Conservation (phyloP, 2,329 filamentous ascomycete genomes). For the Epichloe baconii region DNA sequence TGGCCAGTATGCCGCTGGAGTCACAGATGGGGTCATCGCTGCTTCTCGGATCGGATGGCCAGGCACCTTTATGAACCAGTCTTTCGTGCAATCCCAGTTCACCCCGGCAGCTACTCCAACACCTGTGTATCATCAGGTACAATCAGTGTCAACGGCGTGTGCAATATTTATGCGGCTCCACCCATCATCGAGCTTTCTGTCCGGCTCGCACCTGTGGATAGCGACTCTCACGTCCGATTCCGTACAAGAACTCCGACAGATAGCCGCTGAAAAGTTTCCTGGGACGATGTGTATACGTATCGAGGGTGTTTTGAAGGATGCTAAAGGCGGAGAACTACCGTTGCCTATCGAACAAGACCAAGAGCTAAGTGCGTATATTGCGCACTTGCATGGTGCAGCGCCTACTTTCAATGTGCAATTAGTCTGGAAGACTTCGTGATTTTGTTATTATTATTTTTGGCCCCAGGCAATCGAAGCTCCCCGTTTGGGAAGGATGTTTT, state of each 20-base stretch:
- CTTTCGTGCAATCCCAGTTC: slow-evolving; percentile 19
- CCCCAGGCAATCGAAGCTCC: neutral
- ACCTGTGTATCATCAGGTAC: slow-evolving; percentile 13
- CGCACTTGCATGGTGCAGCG: slow-evolving; percentile 39
- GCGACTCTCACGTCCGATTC: slow-evolving; percentile 45
- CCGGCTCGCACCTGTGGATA: slow-evolving; percentile 48
- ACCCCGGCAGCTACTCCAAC: slow-evolving; percentile 11
- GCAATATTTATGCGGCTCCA: slow-evolving; percentile 60
- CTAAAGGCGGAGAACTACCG: slow-evolving; percentile 44
- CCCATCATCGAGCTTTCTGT: slow-evolving; percentile 40
- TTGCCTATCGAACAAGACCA: slow-evolving; percentile 57
- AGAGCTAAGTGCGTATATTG: slow-evolving; percentile 59
- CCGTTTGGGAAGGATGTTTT: neutral
- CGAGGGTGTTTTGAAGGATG: slow-evolving; percentile 52
- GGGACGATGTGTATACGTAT: slow-evolving; percentile 45
- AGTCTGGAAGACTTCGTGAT: slow-evolving; percentile 17
- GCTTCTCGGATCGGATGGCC: slow-evolving; percentile 25
- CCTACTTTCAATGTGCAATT: slow-evolving; percentile 32
- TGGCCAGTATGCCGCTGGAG: slow-evolving; percentile 16
- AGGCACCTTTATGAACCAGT: slow-evolving; percentile 20
- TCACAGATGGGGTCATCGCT: slow-evolving; percentile 26
- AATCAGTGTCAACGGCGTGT: slow-evolving; percentile 20
- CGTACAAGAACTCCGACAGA: slow-evolving; percentile 48
- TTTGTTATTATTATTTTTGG: neutral
- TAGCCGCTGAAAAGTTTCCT: slow-evolving; percentile 47